These are phyloP conservation scores for Penstemon eatonii DNA, from an alignment of 257 asterid species.

Conservation along the genomic window DNA sequence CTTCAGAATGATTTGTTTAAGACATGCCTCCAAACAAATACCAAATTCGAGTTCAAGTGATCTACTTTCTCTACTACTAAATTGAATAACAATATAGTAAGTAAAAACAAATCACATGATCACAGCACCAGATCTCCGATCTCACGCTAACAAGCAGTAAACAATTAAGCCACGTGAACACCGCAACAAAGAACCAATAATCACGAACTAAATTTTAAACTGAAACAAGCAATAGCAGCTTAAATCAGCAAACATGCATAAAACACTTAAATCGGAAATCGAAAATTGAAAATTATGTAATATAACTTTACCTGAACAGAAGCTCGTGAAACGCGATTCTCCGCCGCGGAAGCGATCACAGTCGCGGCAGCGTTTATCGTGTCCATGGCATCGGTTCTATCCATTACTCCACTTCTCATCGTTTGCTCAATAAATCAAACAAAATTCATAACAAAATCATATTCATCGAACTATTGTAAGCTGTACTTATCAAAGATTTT, in stretches of 20 bases:
- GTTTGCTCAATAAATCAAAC: slow-evolving; percentile 11
- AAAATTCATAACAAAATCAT: too few species aligned
- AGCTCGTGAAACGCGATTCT: slow-evolving; percentile 56
- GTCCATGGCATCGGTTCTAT: slow-evolving; percentile 54
- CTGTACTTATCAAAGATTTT: too few species aligned
- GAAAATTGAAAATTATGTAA: slow-evolving; percentile 17
- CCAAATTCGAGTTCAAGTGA: background rate
- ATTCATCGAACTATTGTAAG: too few species aligned
- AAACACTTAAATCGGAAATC: background rate
- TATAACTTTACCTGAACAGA: slow-evolving; percentile 45
- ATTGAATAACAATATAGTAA: too few species aligned
- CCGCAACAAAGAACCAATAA: too few species aligned
- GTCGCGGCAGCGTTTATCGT: slow-evolving; percentile 93
- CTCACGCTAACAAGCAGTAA: background rate
- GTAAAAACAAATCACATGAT: background rate
- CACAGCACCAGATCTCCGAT: background rate
- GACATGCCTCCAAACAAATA: background rate
- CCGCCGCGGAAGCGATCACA: slow-evolving; percentile 68
- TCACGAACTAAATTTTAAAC: too few species aligned
- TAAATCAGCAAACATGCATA: background rate
- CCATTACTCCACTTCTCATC: slow-evolving; percentile 54
- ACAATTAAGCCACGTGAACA: too few species aligned
- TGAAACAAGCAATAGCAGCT: background rate
- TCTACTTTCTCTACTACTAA: background rate
- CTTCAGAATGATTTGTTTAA: background rate